Conservation (phyloP, 2,329 filamentous ascomycete genomes). For the Ceratocystiopsis brevicomis region DNA sequence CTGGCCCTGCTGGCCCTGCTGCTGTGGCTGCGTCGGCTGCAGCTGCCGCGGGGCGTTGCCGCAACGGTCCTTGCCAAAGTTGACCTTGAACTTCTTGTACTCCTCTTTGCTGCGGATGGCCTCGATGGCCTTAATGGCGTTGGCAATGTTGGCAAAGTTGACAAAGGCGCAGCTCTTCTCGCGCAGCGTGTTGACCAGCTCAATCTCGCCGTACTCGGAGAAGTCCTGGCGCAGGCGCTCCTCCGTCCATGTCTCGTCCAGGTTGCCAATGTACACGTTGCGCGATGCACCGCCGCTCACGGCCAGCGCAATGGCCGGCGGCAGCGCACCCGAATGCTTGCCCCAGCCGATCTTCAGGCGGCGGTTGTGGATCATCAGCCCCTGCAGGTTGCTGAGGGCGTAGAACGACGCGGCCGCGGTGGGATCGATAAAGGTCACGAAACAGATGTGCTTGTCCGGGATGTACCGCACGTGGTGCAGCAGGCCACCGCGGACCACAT, state of each 20-base stretch:
- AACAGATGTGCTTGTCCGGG: constrained; percentile 99
- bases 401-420: constrained; percentile 97
- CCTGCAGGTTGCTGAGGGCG: constrained; percentile 89
- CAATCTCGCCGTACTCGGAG: constrained; percentile 92
- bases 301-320: constrained; percentile 84
- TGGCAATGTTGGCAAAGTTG: constrained; percentile 99
- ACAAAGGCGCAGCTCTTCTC: constrained; percentile 99
- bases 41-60: constrained; percentile 88
- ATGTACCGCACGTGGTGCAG: constrained; percentile 98
- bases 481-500: constrained; percentile 86
- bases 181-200: constrained; percentile 85
- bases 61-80: constrained; percentile 97
- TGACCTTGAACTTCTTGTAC: constrained; percentile 97
- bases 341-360: constrained; percentile 98
- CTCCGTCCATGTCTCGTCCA: constrained; percentile 94
- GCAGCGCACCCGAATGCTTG: constrained; percentile 92
- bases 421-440: constrained; percentile 97
- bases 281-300: constrained; percentile 94
- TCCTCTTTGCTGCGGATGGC: constrained; percentile 87
- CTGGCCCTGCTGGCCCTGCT: neutral
- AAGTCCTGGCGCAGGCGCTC: constrained; percentile 92
- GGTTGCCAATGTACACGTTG: constrained; percentile 94
- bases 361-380: constrained; percentile 97
- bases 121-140: constrained; percentile 98
- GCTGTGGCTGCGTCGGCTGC: constrained; percentile 17